Evolutionary conservation across 306 rosid species (phyloP).

Genomic region (Acacia acuminata): DNA sequence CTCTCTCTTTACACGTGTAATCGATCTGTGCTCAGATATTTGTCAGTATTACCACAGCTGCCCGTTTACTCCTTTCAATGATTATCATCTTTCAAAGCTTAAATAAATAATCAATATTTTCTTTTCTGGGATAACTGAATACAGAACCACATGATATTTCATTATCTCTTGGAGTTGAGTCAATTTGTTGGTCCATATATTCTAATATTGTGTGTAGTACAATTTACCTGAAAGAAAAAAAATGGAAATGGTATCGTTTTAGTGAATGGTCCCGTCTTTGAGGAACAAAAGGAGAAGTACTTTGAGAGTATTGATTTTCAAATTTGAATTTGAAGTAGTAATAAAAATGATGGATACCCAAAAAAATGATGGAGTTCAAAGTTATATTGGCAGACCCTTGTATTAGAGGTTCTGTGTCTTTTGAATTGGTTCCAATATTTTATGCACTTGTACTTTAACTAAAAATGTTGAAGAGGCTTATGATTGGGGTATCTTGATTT

Average conservation of each 20-base stretch:
- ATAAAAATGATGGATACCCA: background rate
- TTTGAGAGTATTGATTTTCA: background rate
- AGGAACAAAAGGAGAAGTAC: background rate
- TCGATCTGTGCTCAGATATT: background rate
- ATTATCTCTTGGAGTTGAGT: background rate
- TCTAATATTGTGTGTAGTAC: background rate
- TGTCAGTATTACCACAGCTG: background rate
- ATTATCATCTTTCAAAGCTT: background rate
- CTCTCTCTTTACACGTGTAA: background rate
- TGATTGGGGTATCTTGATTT: background rate
- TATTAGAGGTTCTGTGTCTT: background rate
- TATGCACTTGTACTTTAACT: background rate
- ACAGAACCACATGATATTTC: background rate
- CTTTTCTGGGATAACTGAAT: background rate
- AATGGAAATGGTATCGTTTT: background rate
- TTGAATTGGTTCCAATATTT: background rate
- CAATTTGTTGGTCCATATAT: background rate
- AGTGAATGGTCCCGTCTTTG: background rate
- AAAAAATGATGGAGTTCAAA: background rate
- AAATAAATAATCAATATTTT: background rate
- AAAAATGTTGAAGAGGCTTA: background rate
- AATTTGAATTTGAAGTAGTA: constrained; percentile 2
- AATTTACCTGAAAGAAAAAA: background rate
- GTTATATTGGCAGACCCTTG: background rate
- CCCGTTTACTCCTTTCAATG: background rate